Percentiles rank a stretch among this genome's conserved stretches.
Evolutionary conservation across 495 filamentous ascomycete genomes (phyloP).

Genomic region (Lasiosphaeriaceae sp.): DNA sequence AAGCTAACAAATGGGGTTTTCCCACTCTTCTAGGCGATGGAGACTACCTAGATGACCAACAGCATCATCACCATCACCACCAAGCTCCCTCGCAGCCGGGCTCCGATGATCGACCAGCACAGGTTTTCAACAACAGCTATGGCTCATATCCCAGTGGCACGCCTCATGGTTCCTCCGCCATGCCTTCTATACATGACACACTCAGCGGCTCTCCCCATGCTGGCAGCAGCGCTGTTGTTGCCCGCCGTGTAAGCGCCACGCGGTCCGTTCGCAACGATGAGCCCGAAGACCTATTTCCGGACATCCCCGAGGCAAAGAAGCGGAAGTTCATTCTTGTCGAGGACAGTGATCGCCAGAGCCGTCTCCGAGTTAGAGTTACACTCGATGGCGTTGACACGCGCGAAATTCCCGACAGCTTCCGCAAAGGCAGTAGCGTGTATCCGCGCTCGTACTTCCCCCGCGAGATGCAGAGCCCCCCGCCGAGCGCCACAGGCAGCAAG

Average conservation of each 20-base stretch:
- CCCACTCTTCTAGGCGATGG: constrained; percentile 43
- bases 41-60: constrained; percentile 54
- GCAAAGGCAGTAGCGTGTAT: constrained; percentile 80
- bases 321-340: constrained; percentile 96
- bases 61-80: constrained; percentile 60
- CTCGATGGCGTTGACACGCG: constrained; percentile 85
- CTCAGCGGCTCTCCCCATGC: constrained; percentile 52
- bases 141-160: constrained; percentile 53
- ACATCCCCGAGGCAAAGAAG: constrained; percentile 80
- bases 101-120: constrained; percentile 66
- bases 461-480: constrained; percentile 78
- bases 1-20: constrained; percentile 24
- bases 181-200: constrained; percentile 67
- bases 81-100: constrained; percentile 37
- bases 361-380: constrained; percentile 81
- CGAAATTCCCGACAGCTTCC: constrained; percentile 92
- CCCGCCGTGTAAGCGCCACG: constrained; percentile 14
- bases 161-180: constrained; percentile 57
- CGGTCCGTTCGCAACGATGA: constrained; percentile 36
- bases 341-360: constrained; percentile 70
- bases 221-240: constrained; percentile 26
- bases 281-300: constrained; percentile 71
- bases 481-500: constrained; percentile 57
- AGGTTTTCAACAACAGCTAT: constrained; percentile 75
- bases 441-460: constrained; percentile 85